A percentile compares a stretch with the other conserved stretches of the same genome.
phyloP scores from a whole-genome alignment of 1,139 yeast species.

The Pichia norvegensis region DNA sequence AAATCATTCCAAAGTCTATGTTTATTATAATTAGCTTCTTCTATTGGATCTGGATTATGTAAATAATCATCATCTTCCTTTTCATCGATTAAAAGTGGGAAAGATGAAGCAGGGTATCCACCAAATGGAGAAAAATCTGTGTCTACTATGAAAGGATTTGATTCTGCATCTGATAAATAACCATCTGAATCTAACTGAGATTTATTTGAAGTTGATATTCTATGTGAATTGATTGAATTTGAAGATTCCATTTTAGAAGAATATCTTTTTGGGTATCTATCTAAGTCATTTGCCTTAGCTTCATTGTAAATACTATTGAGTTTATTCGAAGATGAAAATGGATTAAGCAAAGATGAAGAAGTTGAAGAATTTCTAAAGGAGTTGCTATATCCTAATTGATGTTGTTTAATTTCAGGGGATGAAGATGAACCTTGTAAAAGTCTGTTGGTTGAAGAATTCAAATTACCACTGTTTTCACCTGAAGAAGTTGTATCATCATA shows the following conservation, averaged over 20 bases:
- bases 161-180: constrained; percentile 15
- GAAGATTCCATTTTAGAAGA: constrained; percentile 30
- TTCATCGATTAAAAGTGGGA: constrained; percentile 80
- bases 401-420: constrained; percentile 19
- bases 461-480: neutral
- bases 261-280: constrained; percentile 29
- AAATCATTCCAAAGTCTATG: constrained; percentile 52
- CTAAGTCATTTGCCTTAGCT: constrained; percentile 21
- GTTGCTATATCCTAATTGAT: constrained; percentile 18
- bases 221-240: constrained; percentile 27
- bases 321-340: constrained; percentile 24
- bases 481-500: constrained; percentile 14
- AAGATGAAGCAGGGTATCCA: constrained; percentile 84
- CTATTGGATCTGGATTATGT: constrained; percentile 89
- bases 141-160: constrained; percentile 28
- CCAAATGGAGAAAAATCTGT: constrained; percentile 78
- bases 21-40: constrained; percentile 71
- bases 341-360: constrained; percentile 22
- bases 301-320: constrained; percentile 10
- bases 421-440: constrained; percentile 4
- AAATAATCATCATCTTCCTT: constrained; percentile 87
- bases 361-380: constrained; percentile 23
- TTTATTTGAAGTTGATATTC: constrained; percentile 13
- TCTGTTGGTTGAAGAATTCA: neutral
- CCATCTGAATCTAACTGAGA: constrained; percentile 14